Base-by-base conservation (phyloP, 345 rosid genomes). In the Capsella bursapastoris region DNA sequence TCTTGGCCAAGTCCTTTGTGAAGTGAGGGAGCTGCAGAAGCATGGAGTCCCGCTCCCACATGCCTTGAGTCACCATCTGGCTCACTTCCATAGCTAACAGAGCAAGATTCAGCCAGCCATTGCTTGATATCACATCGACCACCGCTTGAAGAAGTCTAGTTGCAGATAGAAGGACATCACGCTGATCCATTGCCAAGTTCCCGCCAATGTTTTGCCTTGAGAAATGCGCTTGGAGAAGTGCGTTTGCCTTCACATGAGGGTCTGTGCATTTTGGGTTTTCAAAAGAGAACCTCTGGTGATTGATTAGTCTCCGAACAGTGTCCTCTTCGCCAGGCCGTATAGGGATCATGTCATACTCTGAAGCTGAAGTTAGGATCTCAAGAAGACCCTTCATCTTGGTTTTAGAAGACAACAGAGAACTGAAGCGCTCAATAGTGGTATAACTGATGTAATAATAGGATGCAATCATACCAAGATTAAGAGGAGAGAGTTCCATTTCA, bases 21-120 rank as follows among this genome's bases (percentile, higher is more conserved):
- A 88, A 91, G 78, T 94, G 90, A n/a, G 96, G 97, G 69, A 94
- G 90, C 86, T 91, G 95, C 49, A 90, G 79, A 66, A 91, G 98
- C 90, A 90, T 84, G 13, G 97, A 85, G 79, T 90, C 96, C 28
- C 91, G 89, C 84, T 94, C 97, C 98, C 98, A 91, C 88, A 91
- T 86, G 73, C 91, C 96, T 69, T 94, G 97, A 8, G 96, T 89
- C 80, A 90, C 91, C 98, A 94, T 94, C 78, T 94, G 97, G 85
- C 93, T 89, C 57, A 86, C 86, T 80, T 91, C 95, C 96, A 90
- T 94, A 1, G 95, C 93, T 76, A 94, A 81, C 56, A 94, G 88
- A 29, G 97, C 95, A 79, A 86, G 96, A 82, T 85, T 84, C 73
- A 94, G 84, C 96, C 97, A 91, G 13, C 96, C 98, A 57, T 79